Evolutionary conservation across 2,329 filamentous ascomycete species (phyloP), one percentile per base, ranked within the genome.

Genomic region (Pyrenochaeta sp.): DNA sequence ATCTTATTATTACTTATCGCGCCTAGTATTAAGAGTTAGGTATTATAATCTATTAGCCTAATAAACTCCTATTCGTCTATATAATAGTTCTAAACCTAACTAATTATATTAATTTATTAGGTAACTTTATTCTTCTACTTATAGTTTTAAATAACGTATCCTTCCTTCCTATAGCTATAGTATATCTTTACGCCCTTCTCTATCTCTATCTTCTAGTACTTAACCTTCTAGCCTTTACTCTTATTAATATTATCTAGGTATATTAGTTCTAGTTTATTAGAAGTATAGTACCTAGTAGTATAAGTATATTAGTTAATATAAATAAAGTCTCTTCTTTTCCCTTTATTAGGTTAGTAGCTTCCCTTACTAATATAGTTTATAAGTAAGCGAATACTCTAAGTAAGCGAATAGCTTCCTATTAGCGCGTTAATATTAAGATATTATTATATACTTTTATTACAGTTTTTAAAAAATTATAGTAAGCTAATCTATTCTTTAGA

Each of bases 111-210:
- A 43, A 43, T 43, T 43, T 31, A 31, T 43, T 31, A 30, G 5
- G 27, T 43, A 18, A 31, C 40, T 43, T 43, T 43, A 43, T 43
- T 43, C 12, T 43, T 43, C 17, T 30, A 43, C 17, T 43, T 17
- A 31, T 43, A 43, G 12, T 30, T 31, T 43, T 15, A 17, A 31
- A 15, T 32, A 31, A 20, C 11, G 27, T 43, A 29, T 17, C 40
- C 17, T n/a, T 17, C 17, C 17, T 43, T 43, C 5, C 27, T 18
- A 32, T 32, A 43, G 14, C 31, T 43, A 43, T 18, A 43, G 27
- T 43, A 43, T 43, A n/a, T n/a, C n/a, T 17, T 15, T 31, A 43
- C 12, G 11, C 12, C 17, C 27, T 43, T 30, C 17, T 30, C 17
- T 31, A 31, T 31, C n/a, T n/a, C n/a, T n/a, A n/a, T n/a, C n/a